Evolutionary conservation across 108 stramenopile species (phyloP).

Genomic region (Pseudonitzschia delicatissima): DNA sequence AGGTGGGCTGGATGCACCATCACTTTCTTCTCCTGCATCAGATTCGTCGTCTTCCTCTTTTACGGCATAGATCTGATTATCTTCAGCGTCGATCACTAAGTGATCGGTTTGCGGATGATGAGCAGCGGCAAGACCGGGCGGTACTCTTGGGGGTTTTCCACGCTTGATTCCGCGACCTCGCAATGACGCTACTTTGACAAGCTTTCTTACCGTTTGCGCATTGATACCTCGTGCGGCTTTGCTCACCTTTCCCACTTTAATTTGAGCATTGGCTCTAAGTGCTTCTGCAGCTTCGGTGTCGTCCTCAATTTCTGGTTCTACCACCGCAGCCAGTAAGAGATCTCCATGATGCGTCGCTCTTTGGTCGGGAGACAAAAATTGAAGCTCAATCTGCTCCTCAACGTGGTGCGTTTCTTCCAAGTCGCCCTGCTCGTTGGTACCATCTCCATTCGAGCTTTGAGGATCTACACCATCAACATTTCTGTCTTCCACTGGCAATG

Average conservation of each 20-base stretch:
- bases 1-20: background rate
- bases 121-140: constrained; percentile 28
- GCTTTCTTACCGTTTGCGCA: constrained; percentile 59
- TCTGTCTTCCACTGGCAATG: no score
- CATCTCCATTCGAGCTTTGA: background rate
- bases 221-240: constrained; percentile 67
- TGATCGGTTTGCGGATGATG: constrained; percentile 1
- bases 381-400: constrained; percentile 21
- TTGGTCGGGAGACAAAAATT: constrained; percentile 31
- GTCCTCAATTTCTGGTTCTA: constrained; percentile 58
- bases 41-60: background rate
- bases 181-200: constrained; percentile 39
- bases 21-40: background rate
- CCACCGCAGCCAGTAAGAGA: constrained; percentile 8
- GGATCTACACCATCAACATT: background rate
- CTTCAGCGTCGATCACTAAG: background rate
- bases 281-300: constrained; percentile 81
- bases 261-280: constrained; percentile 65
- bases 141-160: constrained; percentile 71
- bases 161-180: constrained; percentile 50
- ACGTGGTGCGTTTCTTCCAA: background rate
- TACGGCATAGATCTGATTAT: background rate
- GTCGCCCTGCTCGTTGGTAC: background rate
- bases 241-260: constrained; percentile 60
- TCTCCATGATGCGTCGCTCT: constrained; percentile 21